Base-by-base conservation (phyloP, 306 rosid genomes). In the Calophaca sinica region DNA sequence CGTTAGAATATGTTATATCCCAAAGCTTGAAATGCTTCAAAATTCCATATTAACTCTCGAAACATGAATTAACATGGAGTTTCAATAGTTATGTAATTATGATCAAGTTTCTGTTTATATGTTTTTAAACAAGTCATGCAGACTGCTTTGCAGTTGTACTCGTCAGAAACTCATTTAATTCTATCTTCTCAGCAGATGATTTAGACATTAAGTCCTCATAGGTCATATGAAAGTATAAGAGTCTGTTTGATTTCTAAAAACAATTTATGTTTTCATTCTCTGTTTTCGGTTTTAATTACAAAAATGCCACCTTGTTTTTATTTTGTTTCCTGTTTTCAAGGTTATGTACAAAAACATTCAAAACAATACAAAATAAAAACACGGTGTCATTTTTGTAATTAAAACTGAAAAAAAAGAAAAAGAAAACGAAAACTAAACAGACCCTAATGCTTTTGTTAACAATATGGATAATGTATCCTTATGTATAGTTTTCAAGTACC, bases 401-500 rank as follows among this genome's bases (percentile, higher is more conserved):
- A 4, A 33, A 33, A 11, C 65, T 32, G 26, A 5, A 55, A 9
- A 55, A 9, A 55, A 4, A 6, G 26, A 53, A 53, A 54, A 4
- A 2, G 3, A 4, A 29, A 58, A 11, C 7, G 2, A 11, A 32
- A 59, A 32, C 7, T 20, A 35, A n/a, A 60, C 5, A 6, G 5
- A 45, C 1, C 5, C 3, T 35, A 33, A n/a, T 33, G 52, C 70
- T 55, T 68, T 63, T 3, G 44, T 58, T 39, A 62, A 36, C 38
- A 68, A 52, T 33, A 60, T 52, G 44, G 74, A 36, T 68, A 60
- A 39, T 33, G 11, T 69, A 52, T 15, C 52, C 11, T 60, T 32
- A 3, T 12, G 5, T 57, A 9, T 71, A 7, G 9, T 68, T 50
- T 68, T 72, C 9, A 14, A 51, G 52, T 71, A 86, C 90, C 89